These are phyloP conservation scores for Geranium rotundifolium DNA, from an alignment of 345 rosid genomes.

Conservation along the genomic window DNA sequence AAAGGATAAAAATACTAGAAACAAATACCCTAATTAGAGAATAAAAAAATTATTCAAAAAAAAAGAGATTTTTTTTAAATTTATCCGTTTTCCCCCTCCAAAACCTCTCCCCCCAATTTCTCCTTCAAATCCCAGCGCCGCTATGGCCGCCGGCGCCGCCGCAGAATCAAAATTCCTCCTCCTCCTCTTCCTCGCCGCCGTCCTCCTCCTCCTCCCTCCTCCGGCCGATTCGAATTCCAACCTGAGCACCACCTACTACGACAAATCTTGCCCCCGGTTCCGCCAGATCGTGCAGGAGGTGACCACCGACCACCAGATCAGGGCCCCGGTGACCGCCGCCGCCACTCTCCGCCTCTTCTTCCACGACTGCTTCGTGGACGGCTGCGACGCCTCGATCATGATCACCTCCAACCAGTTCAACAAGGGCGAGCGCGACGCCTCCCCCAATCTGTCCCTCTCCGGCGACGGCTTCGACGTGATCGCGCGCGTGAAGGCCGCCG, in stretches of 20 bases:
- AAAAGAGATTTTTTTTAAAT: too few relatives aligned
- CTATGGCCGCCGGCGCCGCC: not conserved
- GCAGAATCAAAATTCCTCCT: not conserved
- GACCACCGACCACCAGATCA: conserved; percentile 37
- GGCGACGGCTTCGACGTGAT: conserved; percentile 71
- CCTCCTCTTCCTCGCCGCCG: not conserved
- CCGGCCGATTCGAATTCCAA: conserved; percentile 12
- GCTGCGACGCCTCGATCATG: conserved; percentile 63
- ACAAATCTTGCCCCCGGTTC: conserved; percentile 46
- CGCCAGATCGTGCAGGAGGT: conserved; percentile 24
- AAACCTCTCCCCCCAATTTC: too few relatives aligned
- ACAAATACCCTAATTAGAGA: too few relatives aligned
- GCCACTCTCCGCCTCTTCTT: conserved; percentile 58
- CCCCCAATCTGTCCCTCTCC: conserved; percentile 46
- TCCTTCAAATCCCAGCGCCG: not conserved
- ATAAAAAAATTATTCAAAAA: too few relatives aligned
- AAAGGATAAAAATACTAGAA: too few relatives aligned
- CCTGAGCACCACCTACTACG: conserved; percentile 33
- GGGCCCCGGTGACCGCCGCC: conserved; percentile 59
- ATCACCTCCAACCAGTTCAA: conserved; percentile 47
- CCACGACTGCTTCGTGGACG: conserved; percentile 67
- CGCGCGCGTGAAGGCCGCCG: conserved; percentile 42
- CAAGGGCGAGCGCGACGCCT: conserved; percentile 48
- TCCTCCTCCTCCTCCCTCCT: conserved; percentile 3
- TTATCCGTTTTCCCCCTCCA: too few relatives aligned